Conservation (phyloP, 2,329 filamentous ascomycete species). For the Pestalotiopsis sp. region DNA sequence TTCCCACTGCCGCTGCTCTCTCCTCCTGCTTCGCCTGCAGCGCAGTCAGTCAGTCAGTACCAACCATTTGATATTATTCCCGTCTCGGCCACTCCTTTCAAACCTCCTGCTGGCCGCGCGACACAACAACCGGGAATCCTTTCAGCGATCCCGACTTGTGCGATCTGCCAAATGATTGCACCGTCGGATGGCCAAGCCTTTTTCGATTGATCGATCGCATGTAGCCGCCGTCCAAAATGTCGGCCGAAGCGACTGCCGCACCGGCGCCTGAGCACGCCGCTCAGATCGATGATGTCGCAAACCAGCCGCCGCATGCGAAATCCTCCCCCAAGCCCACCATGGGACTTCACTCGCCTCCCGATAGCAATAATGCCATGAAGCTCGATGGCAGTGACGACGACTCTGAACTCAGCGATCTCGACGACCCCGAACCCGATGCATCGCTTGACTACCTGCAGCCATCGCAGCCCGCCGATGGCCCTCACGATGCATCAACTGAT, state of each 20-base stretch:
- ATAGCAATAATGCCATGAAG: constrained; percentile 63
- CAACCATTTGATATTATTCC: constrained; percentile 3
- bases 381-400: constrained; percentile 56
- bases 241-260: constrained; percentile 56
- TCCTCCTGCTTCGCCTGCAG: background rate
- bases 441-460: background rate
- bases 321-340: constrained; percentile 40
- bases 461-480: background rate
- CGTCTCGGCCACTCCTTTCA: constrained; percentile 3
- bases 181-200: constrained; percentile 15
- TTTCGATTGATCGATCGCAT: constrained; percentile 35
- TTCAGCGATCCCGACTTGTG: background rate
- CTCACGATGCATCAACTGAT: background rate
- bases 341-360: constrained; percentile 64
- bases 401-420: constrained; percentile 68
- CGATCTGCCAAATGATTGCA: constrained; percentile 3
- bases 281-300: constrained; percentile 26
- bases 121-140: background rate
- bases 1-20: background rate
- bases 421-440: constrained; percentile 44
- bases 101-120: background rate
- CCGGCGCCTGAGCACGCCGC: constrained; percentile 39
- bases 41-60: background rate
- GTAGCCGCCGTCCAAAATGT: constrained; percentile 51
- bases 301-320: constrained; percentile 25